Base-by-base conservation (phyloP, 2,329 filamentous ascomycete genomes). In the Aspergillus sergii region DNA sequence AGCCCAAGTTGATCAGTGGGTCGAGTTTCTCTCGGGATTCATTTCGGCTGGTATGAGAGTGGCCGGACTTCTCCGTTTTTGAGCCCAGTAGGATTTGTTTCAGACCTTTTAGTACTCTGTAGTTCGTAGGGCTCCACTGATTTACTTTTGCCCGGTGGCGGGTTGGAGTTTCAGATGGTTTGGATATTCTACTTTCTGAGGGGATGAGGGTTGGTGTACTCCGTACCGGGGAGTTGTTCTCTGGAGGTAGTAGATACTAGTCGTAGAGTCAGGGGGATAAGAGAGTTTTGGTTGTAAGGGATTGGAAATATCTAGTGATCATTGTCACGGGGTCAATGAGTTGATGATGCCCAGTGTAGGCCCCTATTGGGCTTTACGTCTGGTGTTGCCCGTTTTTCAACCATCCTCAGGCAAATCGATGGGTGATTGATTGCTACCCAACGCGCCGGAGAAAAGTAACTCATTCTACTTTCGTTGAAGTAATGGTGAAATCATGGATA, bases 401-500 rank as follows among this genome's bases (percentile, higher is more conserved):
- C 39, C 6, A 19, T 39, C 16, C 16, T 41, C 39, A 10, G 39
- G 19, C 39, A n/a, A 14, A 9, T 28, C 11, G 2, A 8, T 26
- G 12, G 32, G 32, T 16, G 7, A 16, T 28, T 12, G 14, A 28
- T 23, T 48, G 12, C 45, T 48, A 48, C 45, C 45, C 23, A 26
- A 48, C 45, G 12, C 23, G 23, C 21, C 2, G 6, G 21, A 16
- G 45, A 28, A 48, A 46, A 41, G 16, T 19, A 9, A 21, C 23
- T 7, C 23, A 16, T 2, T 10, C 8, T 19, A 19, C 10, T 9
- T 12, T 55, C 51, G 30, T 39, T 23, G 32, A 26, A 39, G 32
- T 55, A 55, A 55, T 55, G 51, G 51, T 55, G 51, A 55, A 54
- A 55, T 55, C 51, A 55, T 34, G 50, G 26, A 12, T 30, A 16